Evolutionary conservation across 371 early-diverging fungal species (phyloP).

Genomic region (Mucor velutinosus): DNA sequence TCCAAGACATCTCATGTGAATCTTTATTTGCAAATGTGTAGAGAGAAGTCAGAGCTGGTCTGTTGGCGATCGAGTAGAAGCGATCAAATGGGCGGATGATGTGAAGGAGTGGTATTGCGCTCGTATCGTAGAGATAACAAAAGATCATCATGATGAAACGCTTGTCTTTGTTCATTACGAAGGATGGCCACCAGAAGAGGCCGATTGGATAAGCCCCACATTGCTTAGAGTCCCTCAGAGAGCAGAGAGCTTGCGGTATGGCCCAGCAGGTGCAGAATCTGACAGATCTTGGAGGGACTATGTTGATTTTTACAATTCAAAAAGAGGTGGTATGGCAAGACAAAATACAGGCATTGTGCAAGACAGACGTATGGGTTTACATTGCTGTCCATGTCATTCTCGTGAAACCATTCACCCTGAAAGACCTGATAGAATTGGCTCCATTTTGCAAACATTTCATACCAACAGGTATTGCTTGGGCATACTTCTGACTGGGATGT

Average conservation of each 20-base stretch:
- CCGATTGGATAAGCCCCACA: constrained; percentile 61
- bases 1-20: not conserved
- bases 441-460: constrained; percentile 42
- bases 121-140: constrained; percentile 37
- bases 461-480: constrained; percentile 34
- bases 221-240: constrained; percentile 23
- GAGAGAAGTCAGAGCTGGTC: constrained; percentile 20
- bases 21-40: not conserved
- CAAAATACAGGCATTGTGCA: constrained; percentile 64
- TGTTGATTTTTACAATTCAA: constrained; percentile 57
- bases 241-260: constrained; percentile 32
- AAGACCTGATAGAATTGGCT: constrained; percentile 58
- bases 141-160: constrained; percentile 18
- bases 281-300: constrained; percentile 57
- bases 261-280: constrained; percentile 55
- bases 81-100: constrained; percentile 39
- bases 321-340: constrained; percentile 44
- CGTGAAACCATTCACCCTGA: constrained; percentile 65
- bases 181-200: constrained; percentile 63
- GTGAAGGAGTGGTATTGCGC: constrained; percentile 46
- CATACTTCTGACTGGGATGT: too few relatives aligned
- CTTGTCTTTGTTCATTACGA: constrained; percentile 61
- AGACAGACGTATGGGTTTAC: constrained; percentile 59
- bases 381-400: constrained; percentile 63
- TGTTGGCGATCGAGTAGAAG: constrained; percentile 46